Base-by-base conservation (phyloP, 768 basidiomycete species). In the Mycena alexandri region DNA sequence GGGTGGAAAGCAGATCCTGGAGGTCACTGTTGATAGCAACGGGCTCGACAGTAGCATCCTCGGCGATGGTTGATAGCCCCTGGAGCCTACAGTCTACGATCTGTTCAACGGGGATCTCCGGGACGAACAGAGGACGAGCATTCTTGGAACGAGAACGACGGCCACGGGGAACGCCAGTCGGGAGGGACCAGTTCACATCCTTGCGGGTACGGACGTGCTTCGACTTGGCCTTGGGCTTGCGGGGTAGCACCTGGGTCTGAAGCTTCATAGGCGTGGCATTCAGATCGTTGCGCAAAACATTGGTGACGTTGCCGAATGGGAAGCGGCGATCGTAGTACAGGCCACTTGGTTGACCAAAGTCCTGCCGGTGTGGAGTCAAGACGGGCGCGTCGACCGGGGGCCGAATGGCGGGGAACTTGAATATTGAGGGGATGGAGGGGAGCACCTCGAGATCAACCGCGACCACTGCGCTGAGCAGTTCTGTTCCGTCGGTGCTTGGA, bases 341-440 rank as follows among this genome's bases (percentile, higher is more conserved):
- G 25, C 25, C 55, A 25, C 52, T 55, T 10, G 65, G 59, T 6
- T 14, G 16, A 2, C 58, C 65, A 12, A 67, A 67, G 52, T 60
- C 34, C 25, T 66, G 60, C 10, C 14, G n/a, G 11, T 16, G 24
- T 14, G 24, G 43, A 7, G 21, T 8, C 29, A 12, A 7, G 5
- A 10, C 47, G 6, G 47, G 14, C 7, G 10, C 17, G 7, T 21
- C 52, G n/a, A 47, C 7, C 0, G 65, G 53, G 16, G 47, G 34
- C 16, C 59, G 65, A 2, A 38, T 3, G 19, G 22, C 41, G 11
- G 65, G 65, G 9, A 42, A 43, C 34, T 38, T 67, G 46, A 67
- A 53, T 25, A 67, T 54, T 8, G 65, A 67, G 16, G 65, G 65
- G 2, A 67, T 52, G 8, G 65, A 61, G 9, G 65, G 65, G 10